These are phyloP conservation scores for Whalleya microplaca DNA, from an alignment of 2,329 filamentous ascomycete genomes.

Conservation along the genomic window DNA sequence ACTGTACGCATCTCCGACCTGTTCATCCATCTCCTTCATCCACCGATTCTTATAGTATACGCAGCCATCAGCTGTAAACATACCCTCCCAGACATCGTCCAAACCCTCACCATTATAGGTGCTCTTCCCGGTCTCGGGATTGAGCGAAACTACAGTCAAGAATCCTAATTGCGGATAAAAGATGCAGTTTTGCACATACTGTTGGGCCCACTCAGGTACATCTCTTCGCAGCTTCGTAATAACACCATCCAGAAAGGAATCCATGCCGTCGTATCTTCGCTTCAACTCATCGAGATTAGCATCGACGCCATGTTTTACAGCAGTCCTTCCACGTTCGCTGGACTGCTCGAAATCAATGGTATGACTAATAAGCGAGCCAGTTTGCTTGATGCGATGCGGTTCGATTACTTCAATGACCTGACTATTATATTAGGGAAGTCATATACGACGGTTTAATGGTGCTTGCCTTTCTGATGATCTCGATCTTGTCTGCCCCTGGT, in stretches of 20 bases:
- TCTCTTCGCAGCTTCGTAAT: constrained; percentile 64
- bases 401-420: constrained; percentile 55
- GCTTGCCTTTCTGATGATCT: constrained; percentile 57
- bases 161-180: constrained; percentile 94
- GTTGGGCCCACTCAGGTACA: constrained; percentile 62
- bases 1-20: constrained; percentile 83
- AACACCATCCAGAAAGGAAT: constrained; percentile 70
- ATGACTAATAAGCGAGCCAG: constrained; percentile 73
- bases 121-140: constrained; percentile 60
- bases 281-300: constrained; percentile 77
- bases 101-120: constrained; percentile 65
- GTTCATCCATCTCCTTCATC: constrained; percentile 79
- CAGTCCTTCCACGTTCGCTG: constrained; percentile 69
- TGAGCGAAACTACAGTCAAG: constrained; percentile 72
- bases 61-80: constrained; percentile 72
- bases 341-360: constrained; percentile 83
- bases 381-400: constrained; percentile 55
- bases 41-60: constrained; percentile 86
- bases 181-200: constrained; percentile 72
- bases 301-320: constrained; percentile 74
- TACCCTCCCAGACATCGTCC: constrained; percentile 71
- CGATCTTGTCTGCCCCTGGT: constrained; percentile 53
- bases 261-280: constrained; percentile 76
- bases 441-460: neutral
- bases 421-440: constrained; percentile 5